Evolutionary conservation across 768 basidiomycete genomes (phyloP), one percentile per base, ranked within the genome.

Genomic region (Termitomyces sp.): DNA sequence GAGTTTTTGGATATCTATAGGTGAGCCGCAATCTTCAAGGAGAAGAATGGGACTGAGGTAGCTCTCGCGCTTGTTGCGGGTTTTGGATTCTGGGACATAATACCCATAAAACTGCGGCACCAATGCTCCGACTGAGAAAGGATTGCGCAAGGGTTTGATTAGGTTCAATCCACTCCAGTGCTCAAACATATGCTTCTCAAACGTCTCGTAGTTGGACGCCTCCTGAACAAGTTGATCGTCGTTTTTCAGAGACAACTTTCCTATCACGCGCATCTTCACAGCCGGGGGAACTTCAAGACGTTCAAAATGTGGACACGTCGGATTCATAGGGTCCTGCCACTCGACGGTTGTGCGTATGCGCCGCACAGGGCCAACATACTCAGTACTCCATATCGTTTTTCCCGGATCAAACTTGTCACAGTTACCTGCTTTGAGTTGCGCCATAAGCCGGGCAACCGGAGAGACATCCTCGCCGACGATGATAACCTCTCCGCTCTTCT

Each of bases 51-150:
- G 76, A 61, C 79, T 80, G 36, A 73, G 66, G 63, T 75, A 75
- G 3, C 64, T 63, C 7, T 3, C 1, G 24, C 13, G 4, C 44
- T 55, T 40, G 18, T 7, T 33, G 3, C 33, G 9, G 1, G 20
- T 58, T 39, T 46, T 18, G 28, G 28, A 28, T 2, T 28, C 28
- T 7, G 72, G 72, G 5, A 65, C 67, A 64, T 88, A 89, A 69
- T 83, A 85, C 1, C 88, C 87, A 64, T 84, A 89, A 69, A 81
- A 89, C 68, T 87, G 85, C 0, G 88, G 87, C 2, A 84, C 81
- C 51, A 87, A 51, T 0, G 87, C 78, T 8, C 76, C 73, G 4
- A 82, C 73, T 2, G 84, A 82, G 0, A 80, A 76, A 0, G 84
- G 79, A 62, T 77, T 65, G 38, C 71, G 70, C 6, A 84, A 60